These are phyloP conservation scores for Trichocladium antarcticum DNA, from an alignment of 495 filamentous ascomycete genomes.

Conservation along the genomic window DNA sequence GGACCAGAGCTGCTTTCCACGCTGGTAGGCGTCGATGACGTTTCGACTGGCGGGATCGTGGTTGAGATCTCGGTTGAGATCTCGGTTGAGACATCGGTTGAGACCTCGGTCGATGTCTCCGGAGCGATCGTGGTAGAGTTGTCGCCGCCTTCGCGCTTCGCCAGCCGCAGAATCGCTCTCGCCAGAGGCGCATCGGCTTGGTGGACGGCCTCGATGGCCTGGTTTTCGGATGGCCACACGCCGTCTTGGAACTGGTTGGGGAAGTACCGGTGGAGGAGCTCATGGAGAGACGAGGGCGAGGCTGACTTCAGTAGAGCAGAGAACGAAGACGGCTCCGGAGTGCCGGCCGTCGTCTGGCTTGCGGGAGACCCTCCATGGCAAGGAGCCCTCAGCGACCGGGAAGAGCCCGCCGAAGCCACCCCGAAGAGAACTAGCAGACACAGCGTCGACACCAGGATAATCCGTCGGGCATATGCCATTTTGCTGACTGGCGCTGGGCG, in stretches of 20 bases:
- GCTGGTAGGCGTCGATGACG: not conserved
- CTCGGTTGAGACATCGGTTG: not conserved
- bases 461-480: slow-evolving; percentile 19
- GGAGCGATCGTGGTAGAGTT: slow-evolving; percentile 1
- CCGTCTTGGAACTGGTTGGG: slow-evolving; percentile 30
- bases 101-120: not conserved
- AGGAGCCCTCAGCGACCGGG: not conserved
- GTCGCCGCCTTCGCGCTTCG: slow-evolving; percentile 28
- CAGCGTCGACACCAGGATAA: slow-evolving; percentile 22
- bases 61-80: not conserved
- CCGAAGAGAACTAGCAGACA: slow-evolving; percentile 24
- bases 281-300: slow-evolving; percentile 30
- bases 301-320: slow-evolving; percentile 25
- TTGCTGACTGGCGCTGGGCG: slow-evolving; percentile 4
- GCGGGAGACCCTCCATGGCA: slow-evolving; percentile 13
- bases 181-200: slow-evolving; percentile 24
- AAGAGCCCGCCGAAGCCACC: slow-evolving; percentile 19
- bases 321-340: slow-evolving; percentile 19
- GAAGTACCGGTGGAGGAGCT: slow-evolving; percentile 31
- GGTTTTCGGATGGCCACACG: slow-evolving; percentile 26
- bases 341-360: not conserved
- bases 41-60: not conserved
- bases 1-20: not conserved
- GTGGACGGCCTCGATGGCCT: slow-evolving; percentile 26
- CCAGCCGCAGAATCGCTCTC: slow-evolving; percentile 26